Conservation (phyloP, 192 early-diverging fungal genomes). For the Gaertneriomyces sp. region DNA sequence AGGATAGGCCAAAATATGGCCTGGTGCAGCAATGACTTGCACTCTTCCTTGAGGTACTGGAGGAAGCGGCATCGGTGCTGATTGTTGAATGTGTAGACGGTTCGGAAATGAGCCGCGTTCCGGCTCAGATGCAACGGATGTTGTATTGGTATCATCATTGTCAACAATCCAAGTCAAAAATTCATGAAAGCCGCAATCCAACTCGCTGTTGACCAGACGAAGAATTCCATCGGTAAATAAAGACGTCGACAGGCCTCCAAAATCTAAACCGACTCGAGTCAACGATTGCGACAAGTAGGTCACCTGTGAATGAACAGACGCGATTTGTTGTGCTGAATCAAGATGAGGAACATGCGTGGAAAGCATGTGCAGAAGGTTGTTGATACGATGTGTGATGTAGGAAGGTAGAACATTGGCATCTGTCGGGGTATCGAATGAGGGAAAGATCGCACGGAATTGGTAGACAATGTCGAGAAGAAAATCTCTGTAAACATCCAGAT, state of each 20-base stretch:
- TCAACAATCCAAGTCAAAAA: constrained; percentile 40
- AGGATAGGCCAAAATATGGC: constrained; percentile 59
- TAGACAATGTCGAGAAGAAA: constrained; percentile 77
- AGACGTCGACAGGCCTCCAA: constrained; percentile 56
- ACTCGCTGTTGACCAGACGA: constrained; percentile 46
- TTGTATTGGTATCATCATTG: not conserved
- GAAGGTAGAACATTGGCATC: constrained; percentile 42
- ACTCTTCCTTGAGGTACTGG: not conserved
- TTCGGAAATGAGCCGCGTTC: constrained; percentile 10
- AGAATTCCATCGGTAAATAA: constrained; percentile 63
- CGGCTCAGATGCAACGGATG: not conserved
- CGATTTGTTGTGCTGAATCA: constrained; percentile 47
- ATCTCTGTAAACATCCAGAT: constrained; percentile 69
- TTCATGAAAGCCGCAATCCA: constrained; percentile 46
- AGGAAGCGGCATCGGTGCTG: not conserved
- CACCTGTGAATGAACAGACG: constrained; percentile 58
- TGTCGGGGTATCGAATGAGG: constrained; percentile 18
- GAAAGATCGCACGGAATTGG: constrained; percentile 76
- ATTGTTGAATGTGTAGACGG: constrained; percentile 17
- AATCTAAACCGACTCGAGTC: constrained; percentile 73
- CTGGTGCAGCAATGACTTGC: constrained; percentile 49
- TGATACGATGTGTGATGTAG: constrained; percentile 55
- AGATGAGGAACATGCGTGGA: constrained; percentile 51
- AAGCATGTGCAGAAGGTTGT: constrained; percentile 41
- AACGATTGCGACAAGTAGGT: constrained; percentile 82